These are phyloP conservation scores for Yamadazyma olivae DNA, from an alignment of 805 yeast species.

Conservation along the genomic window DNA sequence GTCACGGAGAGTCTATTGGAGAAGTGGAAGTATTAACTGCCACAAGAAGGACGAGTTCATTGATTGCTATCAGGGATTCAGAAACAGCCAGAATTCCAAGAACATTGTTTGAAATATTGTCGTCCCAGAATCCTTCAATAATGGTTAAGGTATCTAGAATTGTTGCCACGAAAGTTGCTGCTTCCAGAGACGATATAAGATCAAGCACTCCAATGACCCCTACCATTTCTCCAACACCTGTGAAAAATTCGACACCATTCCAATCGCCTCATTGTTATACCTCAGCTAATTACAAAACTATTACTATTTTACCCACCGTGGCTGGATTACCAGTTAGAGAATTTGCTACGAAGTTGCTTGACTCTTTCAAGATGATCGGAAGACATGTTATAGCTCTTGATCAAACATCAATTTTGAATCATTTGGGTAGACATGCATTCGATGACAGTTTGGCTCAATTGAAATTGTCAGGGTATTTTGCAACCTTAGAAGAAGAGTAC, in stretches of 20 bases:
- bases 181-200: conserved; percentile 13
- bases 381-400: conserved; percentile 75
- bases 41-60: conserved; percentile 60
- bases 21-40: conserved; percentile 92
- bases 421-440: conserved; percentile 89
- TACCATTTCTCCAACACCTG: conserved; percentile 10
- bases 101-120: conserved; percentile 79
- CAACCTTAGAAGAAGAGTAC: conserved; percentile 85
- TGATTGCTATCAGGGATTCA: conserved; percentile 87
- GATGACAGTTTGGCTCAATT: conserved; percentile 75
- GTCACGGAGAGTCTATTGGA: conserved; percentile 93
- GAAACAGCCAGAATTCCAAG: conserved; percentile 93
- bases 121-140: conserved; percentile 81
- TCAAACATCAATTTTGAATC: conserved; percentile 74
- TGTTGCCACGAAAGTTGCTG: conserved; percentile 60
- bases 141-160: conserved; percentile 87
- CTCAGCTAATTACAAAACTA: conserved; percentile 65
- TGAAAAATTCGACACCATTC: conserved; percentile 14
- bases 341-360: conserved; percentile 71
- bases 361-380: conserved; percentile 71
- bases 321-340: conserved; percentile 82
- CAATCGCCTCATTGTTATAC: conserved; percentile 29
- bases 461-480: conserved; percentile 84
- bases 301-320: conserved; percentile 78
- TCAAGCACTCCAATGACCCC: conserved; percentile 6